Evolutionary conservation across 2,329 filamentous ascomycete genomes (phyloP).

Genomic region (Aureobasidium leucospermi): DNA sequence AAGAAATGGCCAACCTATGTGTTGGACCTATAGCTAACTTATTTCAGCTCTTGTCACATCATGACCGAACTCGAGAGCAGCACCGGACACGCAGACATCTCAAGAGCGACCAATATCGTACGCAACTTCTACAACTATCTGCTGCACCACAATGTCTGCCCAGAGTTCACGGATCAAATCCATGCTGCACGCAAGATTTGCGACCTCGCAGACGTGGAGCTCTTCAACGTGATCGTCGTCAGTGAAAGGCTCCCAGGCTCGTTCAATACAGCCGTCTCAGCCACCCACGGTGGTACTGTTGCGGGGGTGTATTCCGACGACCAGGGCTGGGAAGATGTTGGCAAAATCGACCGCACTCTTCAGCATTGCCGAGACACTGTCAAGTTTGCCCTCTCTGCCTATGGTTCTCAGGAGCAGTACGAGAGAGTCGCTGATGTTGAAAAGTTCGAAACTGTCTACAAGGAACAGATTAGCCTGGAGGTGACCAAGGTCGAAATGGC

Average conservation of each 20-base stretch:
- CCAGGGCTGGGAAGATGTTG: constrained; percentile 34
- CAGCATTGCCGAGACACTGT: constrained; percentile 44
- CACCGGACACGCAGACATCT: not conserved
- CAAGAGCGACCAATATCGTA: constrained; percentile 54
- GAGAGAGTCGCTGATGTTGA: constrained; percentile 20
- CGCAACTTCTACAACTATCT: constrained; percentile 87
- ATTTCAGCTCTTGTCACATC: constrained; percentile 2
- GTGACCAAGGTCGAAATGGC: constrained; percentile 48
- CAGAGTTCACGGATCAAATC: constrained; percentile 66
- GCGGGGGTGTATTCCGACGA: constrained; percentile 35
- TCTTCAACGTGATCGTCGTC: constrained; percentile 52
- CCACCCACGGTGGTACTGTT: constrained; percentile 55
- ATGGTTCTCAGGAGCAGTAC: constrained; percentile 30
- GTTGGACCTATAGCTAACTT: not conserved
- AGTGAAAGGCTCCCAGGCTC: constrained; percentile 57
- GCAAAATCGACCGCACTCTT: constrained; percentile 32
- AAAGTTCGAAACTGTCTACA: constrained; percentile 36
- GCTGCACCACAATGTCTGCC: constrained; percentile 75
- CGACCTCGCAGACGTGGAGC: constrained; percentile 57
- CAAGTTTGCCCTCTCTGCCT: constrained; percentile 42
- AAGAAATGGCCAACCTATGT: constrained; percentile 27
- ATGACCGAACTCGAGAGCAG: not conserved
- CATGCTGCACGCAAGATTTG: constrained; percentile 60
- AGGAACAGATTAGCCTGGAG: constrained; percentile 53
- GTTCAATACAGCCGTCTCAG: constrained; percentile 68